Evolutionary conservation across 108 stramenopile genomes (phyloP), one percentile per base, ranked within the genome.

Genomic region (Nitzschia sp.): DNA sequence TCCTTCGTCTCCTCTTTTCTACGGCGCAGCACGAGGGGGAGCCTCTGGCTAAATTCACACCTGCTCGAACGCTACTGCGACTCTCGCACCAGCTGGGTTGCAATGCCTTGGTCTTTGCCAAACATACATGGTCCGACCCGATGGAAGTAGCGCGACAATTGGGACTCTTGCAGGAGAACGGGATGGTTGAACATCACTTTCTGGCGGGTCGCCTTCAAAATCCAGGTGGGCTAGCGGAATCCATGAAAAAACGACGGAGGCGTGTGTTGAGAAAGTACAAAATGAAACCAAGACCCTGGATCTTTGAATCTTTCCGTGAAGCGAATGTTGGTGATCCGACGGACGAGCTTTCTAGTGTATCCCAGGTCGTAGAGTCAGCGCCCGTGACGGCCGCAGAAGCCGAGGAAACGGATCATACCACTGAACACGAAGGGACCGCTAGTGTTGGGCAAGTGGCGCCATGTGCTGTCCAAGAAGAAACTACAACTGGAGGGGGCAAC

Each of bases 81-180:
- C 16, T 67, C 8, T 29, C 66, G 2, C 21, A 62, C 44, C 65
- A 75, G 30, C 45, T 60, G 46, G 73, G 63, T 8, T 15, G 29
- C 25, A 68, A 67, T 23, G 41, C 63, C 25, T 30, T 67, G 25
- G 33, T 75, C 1, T 75, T 50, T 46, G 5, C 41, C 9, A 38
- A 68, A 68, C 45, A 75, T 46, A 36, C 58, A 25, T 75, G 73
- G 73, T 47, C 45, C 46, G 45, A 75, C 55, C 66, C 66, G 0
- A 8, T 17, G 11, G 30, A 61, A 22, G 73, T 62, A 29, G 66
- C 59, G 17, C 30, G 58, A 45, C 4, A 53, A 15, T 33, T 75
- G 44, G 66, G 73, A 4, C 35, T 75, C 8, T 5, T 16, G 19
- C 19, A 22, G 53, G 19, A 53, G 9, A 26, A 26, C 29, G 27